Conservation (phyloP, 176 grass and related monocot species). For the Tillandsia leiboldiana region DNA sequence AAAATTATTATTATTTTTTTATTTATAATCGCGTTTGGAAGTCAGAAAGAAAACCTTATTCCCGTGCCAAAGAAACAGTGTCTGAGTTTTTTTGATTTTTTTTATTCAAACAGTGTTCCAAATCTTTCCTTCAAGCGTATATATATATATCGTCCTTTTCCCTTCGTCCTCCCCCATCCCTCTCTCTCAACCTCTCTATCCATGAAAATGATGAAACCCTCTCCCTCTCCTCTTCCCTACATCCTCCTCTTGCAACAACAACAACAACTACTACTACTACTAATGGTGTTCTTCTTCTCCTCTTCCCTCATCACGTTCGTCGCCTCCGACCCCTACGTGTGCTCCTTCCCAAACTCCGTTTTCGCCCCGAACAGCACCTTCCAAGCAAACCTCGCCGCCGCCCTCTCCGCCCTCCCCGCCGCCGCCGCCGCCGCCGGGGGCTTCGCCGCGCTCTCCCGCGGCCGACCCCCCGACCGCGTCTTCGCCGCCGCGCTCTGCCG, state of each 20-base stretch:
- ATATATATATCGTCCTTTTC: too few species aligned
- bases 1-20: too few species aligned
- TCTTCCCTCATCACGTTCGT: neutral
- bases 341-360: neutral
- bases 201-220: neutral
- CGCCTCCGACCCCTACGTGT: neutral
- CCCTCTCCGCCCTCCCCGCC: slow-evolving; percentile 25
- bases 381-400: slow-evolving; percentile 27
- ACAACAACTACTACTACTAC: neutral
- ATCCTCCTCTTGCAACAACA: neutral
- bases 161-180: too few species aligned
- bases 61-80: too few species aligned
- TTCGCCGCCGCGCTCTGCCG: slow-evolving; percentile 28
- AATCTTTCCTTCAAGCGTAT: too few species aligned
- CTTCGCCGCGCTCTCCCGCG: slow-evolving; percentile 10
- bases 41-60: too few species aligned
- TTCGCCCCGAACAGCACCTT: slow-evolving; percentile 35
- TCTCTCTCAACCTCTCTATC: too few species aligned
- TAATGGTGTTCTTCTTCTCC: neutral
- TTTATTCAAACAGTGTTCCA: too few species aligned
- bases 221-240: neutral
- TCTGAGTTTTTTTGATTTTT: too few species aligned
- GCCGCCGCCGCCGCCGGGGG: slow-evolving; percentile 4
- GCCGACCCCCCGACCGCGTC: slow-evolving; percentile 8
- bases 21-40: too few species aligned